Conservation (phyloP, 73 alveolate species). For the Tetrahymena thermophila region DNA sequence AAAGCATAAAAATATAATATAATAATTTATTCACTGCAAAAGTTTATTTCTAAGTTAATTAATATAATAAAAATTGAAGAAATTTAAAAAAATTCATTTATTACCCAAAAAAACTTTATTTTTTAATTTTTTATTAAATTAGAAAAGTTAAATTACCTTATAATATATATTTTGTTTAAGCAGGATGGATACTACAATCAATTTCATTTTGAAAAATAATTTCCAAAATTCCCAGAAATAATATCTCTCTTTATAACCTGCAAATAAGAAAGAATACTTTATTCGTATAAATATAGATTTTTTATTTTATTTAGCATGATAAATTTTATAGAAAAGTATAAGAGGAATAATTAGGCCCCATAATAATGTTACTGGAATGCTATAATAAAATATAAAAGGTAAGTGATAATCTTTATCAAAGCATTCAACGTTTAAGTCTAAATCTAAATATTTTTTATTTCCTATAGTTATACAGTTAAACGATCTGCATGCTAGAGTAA, state of each 20-base stretch:
- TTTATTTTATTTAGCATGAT: not conserved
- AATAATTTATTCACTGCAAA: too few relatives aligned
- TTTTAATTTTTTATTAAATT: too few relatives aligned
- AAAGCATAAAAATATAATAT: too few relatives aligned
- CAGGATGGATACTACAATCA: not conserved
- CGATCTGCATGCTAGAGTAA: not conserved
- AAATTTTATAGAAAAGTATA: not conserved
- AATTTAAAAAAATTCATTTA: too few relatives aligned
- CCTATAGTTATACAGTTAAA: not conserved
- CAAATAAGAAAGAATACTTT: not conserved
- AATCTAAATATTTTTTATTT: not conserved
- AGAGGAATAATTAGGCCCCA: not conserved
- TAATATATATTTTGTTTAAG: too few relatives aligned
- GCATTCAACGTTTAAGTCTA: not conserved
- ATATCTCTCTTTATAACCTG: not conserved
- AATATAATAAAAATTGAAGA: too few relatives aligned
- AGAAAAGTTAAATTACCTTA: not conserved
- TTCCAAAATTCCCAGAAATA: not conserved
- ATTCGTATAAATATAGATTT: not conserved
- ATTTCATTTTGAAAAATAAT: not conserved
- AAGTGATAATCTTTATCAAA: not conserved
- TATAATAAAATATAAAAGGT: not conserved
- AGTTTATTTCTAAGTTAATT: too few relatives aligned
- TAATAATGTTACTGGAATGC: not conserved
- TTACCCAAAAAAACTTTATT: too few relatives aligned